These are phyloP conservation scores for Leccinum arenicola DNA, from an alignment of 768 basidiomycete species.

Conservation along the genomic window DNA sequence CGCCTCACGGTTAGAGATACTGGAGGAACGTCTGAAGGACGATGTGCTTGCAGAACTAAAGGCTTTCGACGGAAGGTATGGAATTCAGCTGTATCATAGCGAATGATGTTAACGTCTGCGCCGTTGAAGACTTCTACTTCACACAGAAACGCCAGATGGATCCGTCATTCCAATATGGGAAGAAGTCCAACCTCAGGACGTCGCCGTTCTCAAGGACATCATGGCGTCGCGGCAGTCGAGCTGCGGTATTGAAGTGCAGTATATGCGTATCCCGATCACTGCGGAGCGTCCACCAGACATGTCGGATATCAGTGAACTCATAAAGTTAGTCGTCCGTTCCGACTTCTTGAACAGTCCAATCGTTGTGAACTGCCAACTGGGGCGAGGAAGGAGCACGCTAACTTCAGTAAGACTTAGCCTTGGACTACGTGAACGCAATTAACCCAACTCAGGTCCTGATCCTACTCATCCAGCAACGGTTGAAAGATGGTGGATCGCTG, in stretches of 20 bases:
- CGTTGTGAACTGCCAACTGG: slow-evolving; percentile 94
- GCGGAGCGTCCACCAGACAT: slow-evolving; percentile 82
- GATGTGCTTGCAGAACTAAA: slow-evolving; percentile 85
- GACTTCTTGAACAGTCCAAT: slow-evolving; percentile 72
- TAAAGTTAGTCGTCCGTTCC: slow-evolving; percentile 72
- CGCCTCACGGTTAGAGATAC: slow-evolving; percentile 77
- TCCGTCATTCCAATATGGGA: slow-evolving; percentile 95
- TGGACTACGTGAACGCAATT: neutral
- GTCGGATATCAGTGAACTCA: slow-evolving; percentile 69
- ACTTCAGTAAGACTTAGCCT: slow-evolving; percentile 59
- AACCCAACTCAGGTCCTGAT: slow-evolving; percentile 59
- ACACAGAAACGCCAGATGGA: slow-evolving; percentile 85
- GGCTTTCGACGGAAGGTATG: slow-evolving; percentile 79
- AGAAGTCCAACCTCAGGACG: slow-evolving; percentile 66
- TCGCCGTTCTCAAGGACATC: slow-evolving; percentile 83
- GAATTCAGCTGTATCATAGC: neutral
- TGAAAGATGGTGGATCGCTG: slow-evolving; percentile 40
- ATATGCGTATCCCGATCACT: slow-evolving; percentile 88
- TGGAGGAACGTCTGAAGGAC: slow-evolving; percentile 86
- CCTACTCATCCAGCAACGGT: slow-evolving; percentile 81
- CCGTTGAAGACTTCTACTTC: slow-evolving; percentile 66
- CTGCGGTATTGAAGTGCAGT: slow-evolving; percentile 61
- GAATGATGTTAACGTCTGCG: slow-evolving; percentile 1
- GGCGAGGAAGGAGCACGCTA: slow-evolving; percentile 85
- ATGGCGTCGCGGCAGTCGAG: slow-evolving; percentile 61